Evolutionary conservation across 305 asterid species (phyloP), one percentile per base, ranked within the genome.

Genomic region (Andrographis paniculata): DNA sequence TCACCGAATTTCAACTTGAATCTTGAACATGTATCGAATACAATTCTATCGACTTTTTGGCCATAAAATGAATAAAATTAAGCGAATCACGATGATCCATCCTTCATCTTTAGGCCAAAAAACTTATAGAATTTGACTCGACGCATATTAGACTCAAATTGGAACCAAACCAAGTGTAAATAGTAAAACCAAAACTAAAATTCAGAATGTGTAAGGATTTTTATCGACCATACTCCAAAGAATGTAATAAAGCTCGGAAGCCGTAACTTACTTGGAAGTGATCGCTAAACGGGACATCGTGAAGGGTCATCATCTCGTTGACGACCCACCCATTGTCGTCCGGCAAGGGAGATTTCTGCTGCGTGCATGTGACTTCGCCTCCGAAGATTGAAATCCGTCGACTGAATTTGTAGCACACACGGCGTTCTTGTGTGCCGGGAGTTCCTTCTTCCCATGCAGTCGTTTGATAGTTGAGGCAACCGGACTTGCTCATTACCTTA

Each of bases 311-410:
- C 19, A 62, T 64, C 78, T 84, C 95, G 14, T 59, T 68, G 30
- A 87, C 66, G 14, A 65, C 57, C 92, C 94, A 87, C 60, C 95
- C 94, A 5, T 43, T 42, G 13, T 65, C 62, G 17, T 68, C 28
- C 15, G 80, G 67, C 28, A 66, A 46, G 14, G 73, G 63, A 1
- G 66, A 55, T 51, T 72, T 84, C 21, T 72, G 87, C 60, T 84
- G 95, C 0, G 81, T 79, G 77, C 83, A 66, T 1, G 79, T 70
- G 4, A 88, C 95, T 60, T 81, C 94, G 16, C 86, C 97, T 20
- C 93, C 94, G 24, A 84, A 84, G 62, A 71, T 58, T 21, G 95
- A 88, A 51, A 88, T 49, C 14, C 62, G 69, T 0, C 79, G 80
- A 54, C 74, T 82, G 49, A 84, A 75, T 61, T 65, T 81, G 92